Evolutionary conservation across 2,329 filamentous ascomycete genomes (phyloP).

Genomic region (Nemania sp.): DNA sequence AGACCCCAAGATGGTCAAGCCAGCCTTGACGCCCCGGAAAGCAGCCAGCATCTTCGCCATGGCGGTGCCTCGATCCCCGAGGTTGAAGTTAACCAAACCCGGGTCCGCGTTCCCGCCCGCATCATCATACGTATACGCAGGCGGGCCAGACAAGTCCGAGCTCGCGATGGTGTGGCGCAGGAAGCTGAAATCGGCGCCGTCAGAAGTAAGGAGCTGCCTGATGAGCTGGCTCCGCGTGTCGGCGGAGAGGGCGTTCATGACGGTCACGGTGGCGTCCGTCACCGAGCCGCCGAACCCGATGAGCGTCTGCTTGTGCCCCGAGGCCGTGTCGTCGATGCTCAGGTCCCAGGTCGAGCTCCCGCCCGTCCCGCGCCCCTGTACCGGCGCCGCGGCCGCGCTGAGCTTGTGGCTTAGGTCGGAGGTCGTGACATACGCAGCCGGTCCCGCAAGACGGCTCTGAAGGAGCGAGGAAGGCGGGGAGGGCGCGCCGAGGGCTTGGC

Average conservation of each 20-base stretch:
- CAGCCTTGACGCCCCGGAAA: slow-evolving; percentile 53
- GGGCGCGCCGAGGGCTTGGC: slow-evolving; percentile 37
- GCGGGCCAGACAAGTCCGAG: slow-evolving; percentile 56
- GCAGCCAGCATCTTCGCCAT: slow-evolving; percentile 55
- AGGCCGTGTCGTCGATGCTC: slow-evolving; percentile 54
- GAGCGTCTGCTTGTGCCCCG: slow-evolving; percentile 56
- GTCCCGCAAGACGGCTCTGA: slow-evolving; percentile 37
- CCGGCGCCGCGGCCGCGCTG: slow-evolving; percentile 51
- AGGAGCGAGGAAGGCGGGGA: slow-evolving; percentile 12
- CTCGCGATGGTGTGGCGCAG: slow-evolving; percentile 57
- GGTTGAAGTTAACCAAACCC: slow-evolving; percentile 49
- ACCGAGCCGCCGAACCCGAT: slow-evolving; percentile 58
- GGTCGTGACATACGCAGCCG: slow-evolving; percentile 53
- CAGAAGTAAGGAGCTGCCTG: slow-evolving; percentile 52
- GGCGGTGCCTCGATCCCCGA: slow-evolving; percentile 55
- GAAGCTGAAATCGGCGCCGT: slow-evolving; percentile 55
- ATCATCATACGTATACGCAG: slow-evolving; percentile 57
- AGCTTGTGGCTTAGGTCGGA: slow-evolving; percentile 55
- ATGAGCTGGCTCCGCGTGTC: slow-evolving; percentile 51
- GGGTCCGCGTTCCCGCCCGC: slow-evolving; percentile 50
- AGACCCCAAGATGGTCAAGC: slow-evolving; percentile 54
- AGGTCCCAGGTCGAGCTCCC: slow-evolving; percentile 54
- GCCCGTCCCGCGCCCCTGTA: slow-evolving; percentile 51
- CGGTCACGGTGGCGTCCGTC: slow-evolving; percentile 57
- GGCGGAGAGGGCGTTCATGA: slow-evolving; percentile 52